These are phyloP conservation scores for Thuja plicata DNA, from an alignment of 83 land plant genomes.

Conservation along the genomic window DNA sequence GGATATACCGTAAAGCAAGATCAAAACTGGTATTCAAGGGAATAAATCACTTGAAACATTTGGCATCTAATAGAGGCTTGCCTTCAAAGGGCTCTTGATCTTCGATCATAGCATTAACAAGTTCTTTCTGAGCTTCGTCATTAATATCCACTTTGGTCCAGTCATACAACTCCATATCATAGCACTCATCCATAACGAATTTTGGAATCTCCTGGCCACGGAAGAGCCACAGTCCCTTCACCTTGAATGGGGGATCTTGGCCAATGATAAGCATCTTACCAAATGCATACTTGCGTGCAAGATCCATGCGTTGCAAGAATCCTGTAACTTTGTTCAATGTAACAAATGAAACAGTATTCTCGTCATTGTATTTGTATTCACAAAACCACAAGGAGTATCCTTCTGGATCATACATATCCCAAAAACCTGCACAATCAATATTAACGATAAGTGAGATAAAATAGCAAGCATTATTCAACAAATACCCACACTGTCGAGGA, in stretches of 20 bases:
- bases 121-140: conserved; percentile 87
- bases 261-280: conserved; percentile 97
- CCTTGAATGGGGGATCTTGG: conserved; percentile 73
- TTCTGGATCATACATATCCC: conserved; percentile 99
- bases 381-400: conserved; percentile 99
- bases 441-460: neutral
- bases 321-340: conserved; percentile 96
- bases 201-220: conserved; percentile 86
- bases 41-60: conserved; percentile 86
- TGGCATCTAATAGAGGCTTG: conserved; percentile 82
- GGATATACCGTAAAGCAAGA: neutral
- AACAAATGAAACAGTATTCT: conserved; percentile 90
- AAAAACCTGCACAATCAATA: conserved; percentile 64
- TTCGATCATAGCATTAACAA: conserved; percentile 88
- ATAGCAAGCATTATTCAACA: neutral
- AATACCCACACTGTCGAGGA: neutral
- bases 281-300: conserved; percentile 89
- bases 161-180: conserved; percentile 89
- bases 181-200: conserved; percentile 84
- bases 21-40: neutral
- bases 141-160: conserved; percentile 88
- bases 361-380: conserved; percentile 95
- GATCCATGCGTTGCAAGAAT: conserved; percentile 92
- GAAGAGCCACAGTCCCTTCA: conserved; percentile 98
- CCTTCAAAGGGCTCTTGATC: conserved; percentile 90